Conservation (phyloP, 2,329 filamentous ascomycete species). For the Cercospora sp. region DNA sequence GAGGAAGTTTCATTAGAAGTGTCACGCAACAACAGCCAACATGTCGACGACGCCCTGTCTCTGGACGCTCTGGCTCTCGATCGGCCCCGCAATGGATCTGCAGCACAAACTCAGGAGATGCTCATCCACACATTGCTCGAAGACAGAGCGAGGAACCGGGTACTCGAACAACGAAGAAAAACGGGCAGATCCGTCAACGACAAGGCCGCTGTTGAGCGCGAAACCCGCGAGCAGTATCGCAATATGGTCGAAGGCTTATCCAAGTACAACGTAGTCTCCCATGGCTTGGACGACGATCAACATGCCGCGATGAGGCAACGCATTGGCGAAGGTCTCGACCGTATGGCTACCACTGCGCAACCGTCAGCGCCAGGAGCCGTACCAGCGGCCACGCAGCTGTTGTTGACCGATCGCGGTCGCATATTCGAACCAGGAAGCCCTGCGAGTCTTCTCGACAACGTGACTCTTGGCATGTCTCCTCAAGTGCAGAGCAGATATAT, state of each 20-base stretch:
- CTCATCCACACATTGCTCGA: conserved; percentile 50
- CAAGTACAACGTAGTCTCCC: conserved; percentile 39
- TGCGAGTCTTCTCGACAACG: conserved; percentile 19
- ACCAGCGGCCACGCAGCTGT: conserved; percentile 20
- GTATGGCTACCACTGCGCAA: conserved; percentile 11
- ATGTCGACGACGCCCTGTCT: not conserved
- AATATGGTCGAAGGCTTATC: conserved; percentile 42
- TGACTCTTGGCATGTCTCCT: conserved; percentile 25
- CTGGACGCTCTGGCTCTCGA: conserved; percentile 16
- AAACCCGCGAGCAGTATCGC: conserved; percentile 44
- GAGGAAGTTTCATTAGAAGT: conserved; percentile 19
- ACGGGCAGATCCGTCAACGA: conserved; percentile 11
- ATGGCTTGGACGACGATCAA: conserved; percentile 41
- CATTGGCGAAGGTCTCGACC: conserved; percentile 44
- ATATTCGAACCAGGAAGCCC: conserved; percentile 12
- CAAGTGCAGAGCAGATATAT: conserved; percentile 47
- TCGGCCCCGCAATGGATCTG: conserved; percentile 10
- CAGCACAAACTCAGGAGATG: conserved; percentile 34
- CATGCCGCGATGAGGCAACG: conserved; percentile 38
- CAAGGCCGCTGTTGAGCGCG: conserved; percentile 41
- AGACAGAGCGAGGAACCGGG: conserved; percentile 45
- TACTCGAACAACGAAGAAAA: conserved; percentile 36
- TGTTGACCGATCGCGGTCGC: conserved; percentile 26
- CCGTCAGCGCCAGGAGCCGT: conserved; percentile 7
- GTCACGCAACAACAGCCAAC: conserved; percentile 14